These are phyloP conservation scores for Arbutus unedo DNA, from an alignment of 148 eudicot genomes.

Conservation along the genomic window DNA sequence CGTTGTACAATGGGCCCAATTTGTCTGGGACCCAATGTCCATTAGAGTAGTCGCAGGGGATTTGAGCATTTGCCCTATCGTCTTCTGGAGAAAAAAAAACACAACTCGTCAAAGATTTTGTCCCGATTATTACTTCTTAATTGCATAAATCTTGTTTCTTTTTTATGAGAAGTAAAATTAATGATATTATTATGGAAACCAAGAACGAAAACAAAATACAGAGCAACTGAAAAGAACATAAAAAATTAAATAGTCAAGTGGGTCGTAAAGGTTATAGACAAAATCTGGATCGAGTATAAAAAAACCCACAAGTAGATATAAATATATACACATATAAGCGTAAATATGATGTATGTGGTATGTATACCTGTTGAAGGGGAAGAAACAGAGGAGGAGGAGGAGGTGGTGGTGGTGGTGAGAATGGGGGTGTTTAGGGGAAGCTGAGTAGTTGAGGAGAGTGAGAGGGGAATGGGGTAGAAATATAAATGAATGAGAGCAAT, in stretches of 20 bases:
- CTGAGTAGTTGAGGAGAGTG: constrained; percentile 16
- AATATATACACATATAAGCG: neutral
- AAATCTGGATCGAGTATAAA: neutral
- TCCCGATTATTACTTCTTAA: neutral
- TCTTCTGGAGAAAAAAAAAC: constrained; percentile 31
- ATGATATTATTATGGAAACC: neutral
- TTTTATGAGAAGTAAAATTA: neutral
- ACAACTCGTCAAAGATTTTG: neutral
- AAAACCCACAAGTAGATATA: neutral
- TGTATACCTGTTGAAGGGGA: constrained; percentile 31
- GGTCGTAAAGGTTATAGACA: neutral
- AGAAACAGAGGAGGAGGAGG: constrained; percentile 3
- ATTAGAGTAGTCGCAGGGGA: constrained; percentile 64
- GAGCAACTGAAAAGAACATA: neutral
- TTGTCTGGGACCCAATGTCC: constrained; percentile 66
- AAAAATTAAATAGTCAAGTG: neutral
- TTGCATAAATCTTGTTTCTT: too few relatives aligned
- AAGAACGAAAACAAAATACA: neutral
- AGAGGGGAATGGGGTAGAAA: constrained; percentile 36
- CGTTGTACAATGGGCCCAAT: constrained; percentile 54
- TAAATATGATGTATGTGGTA: neutral
- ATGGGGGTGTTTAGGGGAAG: constrained; percentile 16
- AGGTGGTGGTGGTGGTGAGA: constrained; percentile 4
- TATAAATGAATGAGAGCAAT: constrained; percentile 49
- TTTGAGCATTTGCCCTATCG: constrained; percentile 17